Conservation (phyloP, 495 filamentous ascomycete genomes). For the Peziza echinospora region DNA sequence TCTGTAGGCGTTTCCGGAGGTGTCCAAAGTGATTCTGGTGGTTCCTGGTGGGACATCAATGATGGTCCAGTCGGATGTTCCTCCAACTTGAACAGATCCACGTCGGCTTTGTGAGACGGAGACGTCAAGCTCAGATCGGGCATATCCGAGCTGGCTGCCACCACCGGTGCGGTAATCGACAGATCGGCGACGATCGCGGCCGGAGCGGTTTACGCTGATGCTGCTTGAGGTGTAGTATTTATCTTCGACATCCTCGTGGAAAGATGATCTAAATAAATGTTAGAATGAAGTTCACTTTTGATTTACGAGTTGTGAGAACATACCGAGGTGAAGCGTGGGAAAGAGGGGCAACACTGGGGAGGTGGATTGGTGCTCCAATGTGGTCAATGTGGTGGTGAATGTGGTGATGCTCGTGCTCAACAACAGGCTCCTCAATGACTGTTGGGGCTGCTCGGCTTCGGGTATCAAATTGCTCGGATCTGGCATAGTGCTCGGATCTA, state of each 20-base stretch:
- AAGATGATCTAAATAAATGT: no score
- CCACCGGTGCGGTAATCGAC: conserved; percentile 23
- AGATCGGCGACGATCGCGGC: conserved; percentile 35
- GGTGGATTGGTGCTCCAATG: no score
- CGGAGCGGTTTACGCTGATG: conserved; percentile 25
- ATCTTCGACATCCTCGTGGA: no score
- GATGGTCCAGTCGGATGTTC: conserved; percentile 50
- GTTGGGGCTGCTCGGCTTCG: no score
- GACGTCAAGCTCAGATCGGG: conserved; percentile 22
- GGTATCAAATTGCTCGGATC: no score
- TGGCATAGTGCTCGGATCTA: no score
- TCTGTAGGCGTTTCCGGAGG: conserved; percentile 7
- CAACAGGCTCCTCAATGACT: conserved; percentile 16
- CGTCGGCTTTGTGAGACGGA: conserved; percentile 7
- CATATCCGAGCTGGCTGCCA: conserved; percentile 25
- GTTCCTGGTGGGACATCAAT: conserved; percentile 66
- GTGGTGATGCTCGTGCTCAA: conserved; percentile 20
- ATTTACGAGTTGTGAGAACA: no score
- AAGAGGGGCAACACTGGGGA: no score
- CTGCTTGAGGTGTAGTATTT: no score
- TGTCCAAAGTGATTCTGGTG: conserved; percentile 51
- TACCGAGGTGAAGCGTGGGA: no score
- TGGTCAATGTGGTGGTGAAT: conserved; percentile 67
- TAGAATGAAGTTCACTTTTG: no score
- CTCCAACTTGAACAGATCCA: conserved; percentile 22